Base-by-base conservation (phyloP, 306 rosid species). In the Purshia tridentata region DNA sequence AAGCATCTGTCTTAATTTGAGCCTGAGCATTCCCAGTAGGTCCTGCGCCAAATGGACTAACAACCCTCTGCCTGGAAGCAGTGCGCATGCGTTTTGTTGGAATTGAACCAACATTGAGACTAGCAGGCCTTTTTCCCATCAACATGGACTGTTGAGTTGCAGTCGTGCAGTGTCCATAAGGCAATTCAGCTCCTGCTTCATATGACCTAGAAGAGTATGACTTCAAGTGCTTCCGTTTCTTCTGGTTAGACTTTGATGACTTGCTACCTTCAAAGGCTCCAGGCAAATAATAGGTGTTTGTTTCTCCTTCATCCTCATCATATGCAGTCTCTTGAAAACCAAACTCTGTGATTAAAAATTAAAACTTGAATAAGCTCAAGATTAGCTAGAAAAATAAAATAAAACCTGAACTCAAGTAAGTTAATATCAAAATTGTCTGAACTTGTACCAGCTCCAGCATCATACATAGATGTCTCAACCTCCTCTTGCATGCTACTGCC, bases 51-150 rank as follows among this genome's bases (percentile, higher is more conserved):
- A 85, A 89, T 75, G 97, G 97, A 89, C 92, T 87, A 53, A 82
- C 67, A 78, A 90, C 87, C 87, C 99, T 92, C 76, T 90, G 99
- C 81, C 99, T 86, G 61, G 93, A 57, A 56, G 96, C 97, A 70
- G 98, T 95, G 48, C 99, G 99, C 81, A 81, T 60, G 49, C 97
- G 97, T 82, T 88, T 95, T 20, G 91, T 90, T 64, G 94, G 94
- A 70, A 92, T 84, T 64, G 86, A 23, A 62, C 99, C 97, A 64
- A 90, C 98, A 51, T 86, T 85, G 76, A 87, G 89, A 85, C 80
- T 87, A 71, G 81, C 76, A 54, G 97, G 91, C 77, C 99, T 88
- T 84, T 90, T 95, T 8, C 90, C 96, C 65, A 75, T 76, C 77
- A 82, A 50, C 39, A 70, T 69, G 63, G 92, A 53, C 45, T 80